Base-by-base conservation (phyloP, 805 yeast species). In the Kodamaea lidongshanica region DNA sequence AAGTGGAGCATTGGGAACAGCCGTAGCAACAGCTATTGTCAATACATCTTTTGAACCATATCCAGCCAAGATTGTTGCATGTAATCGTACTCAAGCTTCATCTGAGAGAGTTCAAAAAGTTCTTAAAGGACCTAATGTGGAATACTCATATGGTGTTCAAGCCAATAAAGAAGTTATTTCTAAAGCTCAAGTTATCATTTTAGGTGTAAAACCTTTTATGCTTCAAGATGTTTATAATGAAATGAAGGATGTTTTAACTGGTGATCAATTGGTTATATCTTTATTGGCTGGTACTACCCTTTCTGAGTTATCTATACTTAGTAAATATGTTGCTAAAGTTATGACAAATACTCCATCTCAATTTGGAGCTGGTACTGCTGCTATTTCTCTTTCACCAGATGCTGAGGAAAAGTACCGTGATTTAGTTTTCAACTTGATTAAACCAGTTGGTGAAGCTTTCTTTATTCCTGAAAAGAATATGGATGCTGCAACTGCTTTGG, bases 281-380 rank as follows among this genome's bases (percentile, higher is more conserved):
- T 62, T 92, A 39, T 75, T 87, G 44, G 97, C 98, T 3, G 99
- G 99, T 9, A 82, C 86, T 73, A 84, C 95, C 11, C 77, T 88
- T 38, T 76, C 65, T 12, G 83, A 82, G 51, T 67, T 87, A 43
- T 39, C 52, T 12, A 47, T 53, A 1, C 70, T 74, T 45, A 64
- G 83, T 7, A 61, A 68, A 5, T 61, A 67, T 35, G 77, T 89
- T 18, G 84, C 94, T 13, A 72, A 95, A 40, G 94, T 94, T n/a
- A 88, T 94, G 95, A 89, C 99, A 26, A 92, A 89, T 61, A 92
- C 98, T 0, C 96, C 99, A 3, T 94, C 95, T 12, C 79, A 79
- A 54, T 84, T 73, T 54, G 95, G 96, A 13, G 75, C 79, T 44
- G 98, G 97, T 30, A 86, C 89, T 70, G 95, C 97, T 7, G 87